Evolutionary conservation across 306 rosid species (phyloP).

Genomic region (Casuarina equisetifolia): DNA sequence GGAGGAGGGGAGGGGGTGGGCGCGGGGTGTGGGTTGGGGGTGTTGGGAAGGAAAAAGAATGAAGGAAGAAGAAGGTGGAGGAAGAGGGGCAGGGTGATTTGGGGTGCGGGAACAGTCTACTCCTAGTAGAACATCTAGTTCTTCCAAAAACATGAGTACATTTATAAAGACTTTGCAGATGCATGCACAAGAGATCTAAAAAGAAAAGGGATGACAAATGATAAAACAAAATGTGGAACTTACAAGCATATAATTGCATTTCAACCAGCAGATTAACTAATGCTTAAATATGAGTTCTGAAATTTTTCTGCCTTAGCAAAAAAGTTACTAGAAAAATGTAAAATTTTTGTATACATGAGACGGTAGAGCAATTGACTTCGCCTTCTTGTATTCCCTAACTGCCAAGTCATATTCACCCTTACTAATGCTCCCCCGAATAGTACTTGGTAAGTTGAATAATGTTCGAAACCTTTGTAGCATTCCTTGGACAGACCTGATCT

Average conservation of each 20-base stretch:
- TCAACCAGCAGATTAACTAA: not conserved
- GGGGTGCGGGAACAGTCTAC: too few relatives aligned
- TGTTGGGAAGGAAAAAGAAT: too few relatives aligned
- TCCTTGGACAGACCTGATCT: constrained; percentile 97
- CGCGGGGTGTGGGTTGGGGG: too few relatives aligned
- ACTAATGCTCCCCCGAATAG: constrained; percentile 89
- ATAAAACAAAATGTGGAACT: not conserved
- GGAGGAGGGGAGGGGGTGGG: too few relatives aligned
- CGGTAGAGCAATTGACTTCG: constrained; percentile 93
- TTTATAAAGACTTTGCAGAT: not conserved
- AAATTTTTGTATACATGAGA: constrained; percentile 67
- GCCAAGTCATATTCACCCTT: constrained; percentile 99
- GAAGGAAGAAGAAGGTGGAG: too few relatives aligned
- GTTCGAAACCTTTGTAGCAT: constrained; percentile 99
- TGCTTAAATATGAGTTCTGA: not conserved
- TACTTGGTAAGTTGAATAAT: constrained; percentile 90
- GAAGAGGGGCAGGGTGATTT: too few relatives aligned
- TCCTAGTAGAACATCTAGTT: too few relatives aligned
- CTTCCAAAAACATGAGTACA: not conserved
- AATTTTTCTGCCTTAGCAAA: not conserved
- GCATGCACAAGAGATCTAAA: not conserved
- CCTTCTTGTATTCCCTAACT: constrained; percentile 98
- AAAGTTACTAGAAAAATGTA: constrained; percentile 4
- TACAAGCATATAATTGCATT: not conserved
- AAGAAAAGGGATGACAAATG: not conserved